These are phyloP conservation scores for Cyberlindnera nakhonratchasimensis DNA, from an alignment of 805 yeast genomes.

Conservation along the genomic window DNA sequence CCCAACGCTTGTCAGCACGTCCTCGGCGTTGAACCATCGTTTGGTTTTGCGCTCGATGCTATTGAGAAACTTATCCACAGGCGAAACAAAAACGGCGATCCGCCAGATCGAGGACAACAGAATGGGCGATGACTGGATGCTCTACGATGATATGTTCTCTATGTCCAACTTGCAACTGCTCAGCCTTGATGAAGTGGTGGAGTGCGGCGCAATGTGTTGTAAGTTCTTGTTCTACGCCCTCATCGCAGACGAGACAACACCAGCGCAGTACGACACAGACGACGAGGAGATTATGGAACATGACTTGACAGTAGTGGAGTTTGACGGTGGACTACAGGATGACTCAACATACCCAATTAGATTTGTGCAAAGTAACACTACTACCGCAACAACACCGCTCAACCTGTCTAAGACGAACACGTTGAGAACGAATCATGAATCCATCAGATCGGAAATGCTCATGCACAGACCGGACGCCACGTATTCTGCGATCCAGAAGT, in stretches of 20 bases:
- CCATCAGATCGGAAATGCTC: slow-evolving; percentile 25
- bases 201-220: slow-evolving; percentile 25
- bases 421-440: slow-evolving; percentile 19
- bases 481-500: slow-evolving; percentile 18
- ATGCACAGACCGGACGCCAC: slow-evolving; percentile 25
- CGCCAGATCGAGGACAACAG: slow-evolving; percentile 23
- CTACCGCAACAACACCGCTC: slow-evolving; percentile 21
- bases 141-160: slow-evolving; percentile 37
- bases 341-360: slow-evolving; percentile 13
- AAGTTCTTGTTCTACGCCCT: slow-evolving; percentile 33
- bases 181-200: slow-evolving; percentile 33
- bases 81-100: slow-evolving; percentile 24
- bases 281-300: slow-evolving; percentile 20
- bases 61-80: slow-evolving; percentile 20
- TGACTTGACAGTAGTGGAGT: slow-evolving; percentile 27
- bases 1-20: slow-evolving; percentile 17
- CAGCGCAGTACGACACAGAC: slow-evolving; percentile 1
- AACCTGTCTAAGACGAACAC: slow-evolving; percentile 25
- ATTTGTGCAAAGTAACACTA: slow-evolving; percentile 21
- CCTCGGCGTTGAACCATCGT: slow-evolving; percentile 10
- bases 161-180: slow-evolving; percentile 35
- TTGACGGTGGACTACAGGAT: slow-evolving; percentile 20
- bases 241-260: slow-evolving; percentile 4
- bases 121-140: slow-evolving; percentile 38
- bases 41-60: slow-evolving; percentile 23